These are phyloP conservation scores for Solanum clarkiae DNA, from an alignment of 257 asterid genomes.

Conservation along the genomic window DNA sequence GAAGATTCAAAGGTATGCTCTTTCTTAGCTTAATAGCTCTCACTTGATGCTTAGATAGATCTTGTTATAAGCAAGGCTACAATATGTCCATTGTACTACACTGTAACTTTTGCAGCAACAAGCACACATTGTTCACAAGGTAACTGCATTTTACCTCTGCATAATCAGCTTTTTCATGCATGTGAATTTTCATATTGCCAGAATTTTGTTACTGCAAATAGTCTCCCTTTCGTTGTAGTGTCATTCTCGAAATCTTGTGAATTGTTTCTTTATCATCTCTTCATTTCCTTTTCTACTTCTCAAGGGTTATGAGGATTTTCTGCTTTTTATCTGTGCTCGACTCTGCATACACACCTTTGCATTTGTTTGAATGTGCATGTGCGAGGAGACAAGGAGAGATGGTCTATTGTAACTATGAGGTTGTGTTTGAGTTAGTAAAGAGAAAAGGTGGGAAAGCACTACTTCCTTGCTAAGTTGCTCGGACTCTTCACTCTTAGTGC, in stretches of 20 bases:
- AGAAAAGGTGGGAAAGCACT: neutral
- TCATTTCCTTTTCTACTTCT: neutral
- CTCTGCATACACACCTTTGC: neutral
- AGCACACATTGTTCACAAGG: neutral
- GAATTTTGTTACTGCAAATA: neutral
- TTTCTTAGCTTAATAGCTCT: neutral
- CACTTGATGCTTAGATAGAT: neutral
- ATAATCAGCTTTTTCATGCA: neutral
- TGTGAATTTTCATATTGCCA: neutral
- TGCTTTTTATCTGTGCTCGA: neutral
- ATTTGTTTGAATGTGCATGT: neutral
- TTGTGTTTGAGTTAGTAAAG: neutral
- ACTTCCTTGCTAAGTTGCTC: too few species aligned
- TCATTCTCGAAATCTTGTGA: neutral
- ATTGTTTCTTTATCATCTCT: neutral
- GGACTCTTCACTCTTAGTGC: too few species aligned
- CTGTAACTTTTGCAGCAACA: neutral
- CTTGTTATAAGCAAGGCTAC: neutral
- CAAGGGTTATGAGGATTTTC: neutral
- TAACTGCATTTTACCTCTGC: neutral
- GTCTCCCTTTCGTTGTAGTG: neutral
- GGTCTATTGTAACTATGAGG: neutral
- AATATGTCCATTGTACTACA: neutral
- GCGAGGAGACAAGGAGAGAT: neutral
- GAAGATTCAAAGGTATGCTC: slow-evolving; percentile 75